A percentile compares a stretch with the other conserved stretches of the same genome.
Evolutionary conservation across 768 basidiomycete species (phyloP).

Genomic region (Podaxis sp.): DNA sequence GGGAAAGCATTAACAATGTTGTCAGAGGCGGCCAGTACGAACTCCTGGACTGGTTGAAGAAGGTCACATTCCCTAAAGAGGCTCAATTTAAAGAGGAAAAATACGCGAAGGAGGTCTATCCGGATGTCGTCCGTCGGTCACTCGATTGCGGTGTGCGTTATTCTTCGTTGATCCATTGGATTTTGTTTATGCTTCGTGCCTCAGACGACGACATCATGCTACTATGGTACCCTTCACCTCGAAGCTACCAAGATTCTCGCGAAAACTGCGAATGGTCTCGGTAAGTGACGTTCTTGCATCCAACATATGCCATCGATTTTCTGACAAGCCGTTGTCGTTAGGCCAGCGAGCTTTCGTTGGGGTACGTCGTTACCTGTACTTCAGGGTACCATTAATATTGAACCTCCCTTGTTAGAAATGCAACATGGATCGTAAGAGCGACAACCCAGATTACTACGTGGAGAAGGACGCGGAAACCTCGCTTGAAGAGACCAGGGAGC

Average conservation of each 20-base stretch:
- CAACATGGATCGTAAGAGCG: constrained; percentile 80
- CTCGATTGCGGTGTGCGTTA: constrained; percentile 72
- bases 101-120: constrained; percentile 72
- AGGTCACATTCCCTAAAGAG: constrained; percentile 89
- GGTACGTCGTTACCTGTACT: constrained; percentile 40
- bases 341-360: constrained; percentile 87
- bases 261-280: constrained; percentile 60
- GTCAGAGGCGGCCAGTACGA: constrained; percentile 72
- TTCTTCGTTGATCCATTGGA: constrained; percentile 4
- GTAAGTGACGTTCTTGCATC: neutral
- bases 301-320: neutral
- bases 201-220: constrained; percentile 93
- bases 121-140: constrained; percentile 65
- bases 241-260: constrained; percentile 82
- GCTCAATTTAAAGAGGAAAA: constrained; percentile 63
- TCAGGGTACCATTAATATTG: neutral
- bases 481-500: constrained; percentile 53
- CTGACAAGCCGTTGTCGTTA: constrained; percentile 17
- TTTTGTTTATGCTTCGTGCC: neutral
- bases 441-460: constrained; percentile 55
- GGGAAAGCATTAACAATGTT: neutral
- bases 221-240: constrained; percentile 81
- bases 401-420: constrained; percentile 57
- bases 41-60: constrained; percentile 83
- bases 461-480: constrained; percentile 59